Percentiles rank a stretch among this genome's conserved stretches.
These are phyloP conservation scores for Hansenula lynferdii DNA, from an alignment of 1,139 yeast genomes.

Conservation along the genomic window DNA sequence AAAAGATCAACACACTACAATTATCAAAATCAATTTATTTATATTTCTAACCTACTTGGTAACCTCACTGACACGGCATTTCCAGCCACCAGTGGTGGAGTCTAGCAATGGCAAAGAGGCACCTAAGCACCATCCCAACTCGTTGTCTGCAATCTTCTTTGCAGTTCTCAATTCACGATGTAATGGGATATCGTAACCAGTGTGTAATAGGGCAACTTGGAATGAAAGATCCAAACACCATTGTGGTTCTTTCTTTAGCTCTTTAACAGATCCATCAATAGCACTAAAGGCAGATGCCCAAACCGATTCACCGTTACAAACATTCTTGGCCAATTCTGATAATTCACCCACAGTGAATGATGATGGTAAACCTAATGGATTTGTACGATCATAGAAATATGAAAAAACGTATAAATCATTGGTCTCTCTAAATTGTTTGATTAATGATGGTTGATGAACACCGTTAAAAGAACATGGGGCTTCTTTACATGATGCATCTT, in stretches of 20 bases:
- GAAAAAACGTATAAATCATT: constrained; percentile 87
- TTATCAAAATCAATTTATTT: too few species aligned
- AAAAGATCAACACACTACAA: too few species aligned
- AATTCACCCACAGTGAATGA: constrained; percentile 84
- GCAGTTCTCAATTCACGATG: constrained; percentile 90
- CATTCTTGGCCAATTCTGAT: constrained; percentile 73
- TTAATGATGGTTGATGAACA: constrained; percentile 89
- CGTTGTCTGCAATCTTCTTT: constrained; percentile 79
- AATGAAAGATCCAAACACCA: constrained; percentile 93
- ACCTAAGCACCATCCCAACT: constrained; percentile 98
- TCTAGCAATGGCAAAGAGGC: constrained; percentile 90
- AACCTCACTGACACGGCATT: constrained; percentile 44
- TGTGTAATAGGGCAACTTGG: constrained; percentile 84
- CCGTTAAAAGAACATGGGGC: constrained; percentile 96
- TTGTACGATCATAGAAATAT: constrained; percentile 90
- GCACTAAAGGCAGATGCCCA: constrained; percentile 62
- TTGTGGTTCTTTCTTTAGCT: constrained; percentile 72
- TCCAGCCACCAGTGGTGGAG: constrained; percentile 54
- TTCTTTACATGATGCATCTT: constrained; percentile 66
- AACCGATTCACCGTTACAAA: constrained; percentile 73
- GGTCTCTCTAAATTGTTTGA: constrained; percentile 61
- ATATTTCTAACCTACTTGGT: too few species aligned
- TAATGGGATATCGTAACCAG: constrained; percentile 93
- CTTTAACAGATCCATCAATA: constrained; percentile 60
- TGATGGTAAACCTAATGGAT: constrained; percentile 90